These are phyloP conservation scores for Didymella arachidicola DNA, from an alignment of 2,329 filamentous ascomycete genomes.

Conservation along the genomic window DNA sequence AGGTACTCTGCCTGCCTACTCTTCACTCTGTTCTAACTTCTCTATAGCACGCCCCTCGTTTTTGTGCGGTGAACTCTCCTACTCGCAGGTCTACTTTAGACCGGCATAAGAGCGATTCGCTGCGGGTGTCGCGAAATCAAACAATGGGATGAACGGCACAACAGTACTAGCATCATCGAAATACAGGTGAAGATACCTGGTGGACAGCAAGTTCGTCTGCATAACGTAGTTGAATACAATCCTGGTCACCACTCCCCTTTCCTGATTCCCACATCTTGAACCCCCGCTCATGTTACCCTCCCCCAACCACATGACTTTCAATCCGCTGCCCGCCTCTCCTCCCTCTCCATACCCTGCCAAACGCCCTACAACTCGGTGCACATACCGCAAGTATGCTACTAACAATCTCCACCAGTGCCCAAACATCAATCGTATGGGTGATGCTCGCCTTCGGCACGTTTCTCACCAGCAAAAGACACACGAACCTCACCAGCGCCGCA, in stretches of 20 bases:
- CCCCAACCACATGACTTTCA: background rate
- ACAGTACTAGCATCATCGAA: background rate
- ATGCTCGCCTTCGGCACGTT: constrained; percentile 30
- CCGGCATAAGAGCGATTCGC: no score
- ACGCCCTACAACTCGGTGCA: constrained; percentile 30
- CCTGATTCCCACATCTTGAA: background rate
- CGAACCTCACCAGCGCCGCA: constrained; percentile 39
- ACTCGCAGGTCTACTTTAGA: no score
- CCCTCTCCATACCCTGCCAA: background rate
- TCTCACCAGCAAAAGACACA: constrained; percentile 37
- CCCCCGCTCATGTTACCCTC: background rate
- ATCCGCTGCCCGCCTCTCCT: background rate
- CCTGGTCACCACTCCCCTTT: background rate
- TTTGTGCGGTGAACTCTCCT: no score
- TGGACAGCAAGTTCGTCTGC: background rate
- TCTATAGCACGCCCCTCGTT: no score
- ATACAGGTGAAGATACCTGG: background rate
- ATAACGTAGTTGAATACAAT: background rate
- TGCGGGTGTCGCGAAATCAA: no score
- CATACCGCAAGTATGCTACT: constrained; percentile 40
- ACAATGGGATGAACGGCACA: no score
- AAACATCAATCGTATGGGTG: constrained; percentile 47
- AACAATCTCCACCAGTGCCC: constrained; percentile 45
- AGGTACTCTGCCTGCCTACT: no score
- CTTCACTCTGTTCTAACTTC: no score